Percentiles rank a stretch among this genome's conserved stretches.
phyloP scores from a whole-genome alignment of 2,329 filamentous ascomycete species.

The Phaeophleospora eucalypticola region DNA sequence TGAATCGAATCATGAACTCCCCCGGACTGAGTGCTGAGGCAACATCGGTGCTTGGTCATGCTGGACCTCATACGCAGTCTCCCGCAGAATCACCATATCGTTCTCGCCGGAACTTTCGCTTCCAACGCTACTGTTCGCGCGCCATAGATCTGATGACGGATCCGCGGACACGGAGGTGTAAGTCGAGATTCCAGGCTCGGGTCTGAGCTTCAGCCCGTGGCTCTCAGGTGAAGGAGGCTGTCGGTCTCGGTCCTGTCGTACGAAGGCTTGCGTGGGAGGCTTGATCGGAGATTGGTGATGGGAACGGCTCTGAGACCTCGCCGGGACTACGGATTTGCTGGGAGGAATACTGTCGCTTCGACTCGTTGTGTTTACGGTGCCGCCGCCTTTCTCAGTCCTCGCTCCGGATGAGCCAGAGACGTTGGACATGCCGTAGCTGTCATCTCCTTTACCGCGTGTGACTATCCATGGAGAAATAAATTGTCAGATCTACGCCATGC shows the following conservation, averaged over 20 bases:
- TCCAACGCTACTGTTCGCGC: constrained; percentile 13
- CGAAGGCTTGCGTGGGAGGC: neutral
- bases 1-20: too few species aligned
- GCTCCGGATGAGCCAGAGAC: constrained; percentile 20
- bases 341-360: too few species aligned
- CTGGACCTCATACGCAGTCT: constrained; percentile 25
- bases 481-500: neutral
- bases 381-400: constrained; percentile 16
- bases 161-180: constrained; percentile 17
- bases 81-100: constrained; percentile 27
- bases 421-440: constrained; percentile 27
- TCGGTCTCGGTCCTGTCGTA: neutral
- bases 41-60: constrained; percentile 24
- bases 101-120: constrained; percentile 18
- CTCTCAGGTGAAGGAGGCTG: neutral
- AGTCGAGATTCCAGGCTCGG: constrained; percentile 13
- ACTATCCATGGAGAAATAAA: constrained; percentile 7
- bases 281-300: too few species aligned
- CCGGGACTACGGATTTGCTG: constrained; percentile 4
- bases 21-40: too few species aligned
- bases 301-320: constrained; percentile 6
- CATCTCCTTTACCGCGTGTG: constrained; percentile 27
- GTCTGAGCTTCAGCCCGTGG: constrained; percentile 17
- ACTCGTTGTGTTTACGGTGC: constrained; percentile 3
- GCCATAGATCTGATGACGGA: constrained; percentile 13